phyloP scores from a whole-genome alignment of 345 rosid genomes.

The Aethionema arabicum region DNA sequence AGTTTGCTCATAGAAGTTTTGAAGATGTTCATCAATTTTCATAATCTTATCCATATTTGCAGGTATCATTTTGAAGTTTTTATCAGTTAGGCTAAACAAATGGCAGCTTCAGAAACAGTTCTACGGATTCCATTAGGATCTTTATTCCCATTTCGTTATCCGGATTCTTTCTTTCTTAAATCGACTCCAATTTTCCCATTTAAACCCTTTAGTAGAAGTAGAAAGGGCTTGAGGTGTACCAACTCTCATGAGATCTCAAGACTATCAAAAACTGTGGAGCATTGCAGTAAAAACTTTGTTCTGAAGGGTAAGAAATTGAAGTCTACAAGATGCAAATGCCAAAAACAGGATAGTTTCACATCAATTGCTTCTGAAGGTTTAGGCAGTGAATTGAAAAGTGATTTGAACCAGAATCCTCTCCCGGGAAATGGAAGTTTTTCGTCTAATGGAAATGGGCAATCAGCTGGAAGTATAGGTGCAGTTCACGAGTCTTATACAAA shows the following conservation, averaged over 20 bases:
- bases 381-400: slow-evolving; percentile 27
- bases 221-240: slow-evolving; percentile 23
- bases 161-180: slow-evolving; percentile 29
- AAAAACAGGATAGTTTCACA: slow-evolving; percentile 38
- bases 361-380: slow-evolving; percentile 43
- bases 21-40: not conserved
- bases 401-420: slow-evolving; percentile 36
- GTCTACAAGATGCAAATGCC: slow-evolving; percentile 54
- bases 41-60: not conserved
- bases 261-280: slow-evolving; percentile 9
- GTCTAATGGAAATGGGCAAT: slow-evolving; percentile 37
- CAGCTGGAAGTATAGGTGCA: slow-evolving; percentile 27
- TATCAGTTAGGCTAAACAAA: not conserved
- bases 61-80: slow-evolving; percentile 17
- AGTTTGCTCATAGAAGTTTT: not conserved
- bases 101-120: slow-evolving; percentile 49
- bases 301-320: slow-evolving; percentile 26
- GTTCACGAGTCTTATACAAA: slow-evolving; percentile 27
- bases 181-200: slow-evolving; percentile 30
- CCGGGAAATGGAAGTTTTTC: slow-evolving; percentile 36
- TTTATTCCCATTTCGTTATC: slow-evolving; percentile 28
- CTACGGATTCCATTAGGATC: slow-evolving; percentile 37
- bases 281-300: slow-evolving; percentile 10
- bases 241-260: slow-evolving; percentile 24
- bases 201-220: slow-evolving; percentile 22